Conservation (phyloP, 176 grass and related monocot genomes). For the Calamus simplicifolius region DNA sequence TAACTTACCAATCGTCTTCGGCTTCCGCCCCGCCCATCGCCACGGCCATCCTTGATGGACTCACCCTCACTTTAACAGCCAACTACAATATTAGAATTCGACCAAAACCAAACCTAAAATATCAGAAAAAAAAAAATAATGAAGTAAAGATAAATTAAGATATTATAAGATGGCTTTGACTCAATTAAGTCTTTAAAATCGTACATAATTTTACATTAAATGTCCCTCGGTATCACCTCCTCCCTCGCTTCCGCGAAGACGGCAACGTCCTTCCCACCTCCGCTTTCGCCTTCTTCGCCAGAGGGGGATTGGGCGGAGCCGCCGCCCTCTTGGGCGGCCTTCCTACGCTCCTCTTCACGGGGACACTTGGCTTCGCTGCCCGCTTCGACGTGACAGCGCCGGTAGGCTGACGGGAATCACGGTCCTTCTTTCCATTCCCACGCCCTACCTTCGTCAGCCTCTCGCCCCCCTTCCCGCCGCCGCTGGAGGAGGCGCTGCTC, state of each 20-base stretch:
- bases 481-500: conserved; percentile 9
- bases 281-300: conserved; percentile 43
- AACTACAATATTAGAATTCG: no score
- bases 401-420: conserved; percentile 8
- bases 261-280: conserved; percentile 24
- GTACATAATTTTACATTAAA: no score
- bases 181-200: no score
- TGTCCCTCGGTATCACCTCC: neutral
- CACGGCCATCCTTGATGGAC: no score
- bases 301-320: conserved; percentile 22
- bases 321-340: conserved; percentile 46
- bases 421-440: conserved; percentile 33
- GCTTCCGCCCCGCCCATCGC: no score
- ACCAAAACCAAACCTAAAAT: no score
- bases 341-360: conserved; percentile 47
- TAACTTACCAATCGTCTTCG: no score
- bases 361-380: neutral
- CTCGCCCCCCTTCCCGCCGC: conserved; percentile 18
- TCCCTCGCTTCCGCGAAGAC: conserved; percentile 34
- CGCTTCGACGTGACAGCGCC: conserved; percentile 21
- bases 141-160: no score
- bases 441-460: conserved; percentile 35
- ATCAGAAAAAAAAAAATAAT: no score
- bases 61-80: no score
- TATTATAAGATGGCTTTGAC: no score